Percentiles rank a stretch among this genome's conserved stretches.
Conservation (phyloP, 768 basidiomycete genomes). For the Boletus fagicola region DNA sequence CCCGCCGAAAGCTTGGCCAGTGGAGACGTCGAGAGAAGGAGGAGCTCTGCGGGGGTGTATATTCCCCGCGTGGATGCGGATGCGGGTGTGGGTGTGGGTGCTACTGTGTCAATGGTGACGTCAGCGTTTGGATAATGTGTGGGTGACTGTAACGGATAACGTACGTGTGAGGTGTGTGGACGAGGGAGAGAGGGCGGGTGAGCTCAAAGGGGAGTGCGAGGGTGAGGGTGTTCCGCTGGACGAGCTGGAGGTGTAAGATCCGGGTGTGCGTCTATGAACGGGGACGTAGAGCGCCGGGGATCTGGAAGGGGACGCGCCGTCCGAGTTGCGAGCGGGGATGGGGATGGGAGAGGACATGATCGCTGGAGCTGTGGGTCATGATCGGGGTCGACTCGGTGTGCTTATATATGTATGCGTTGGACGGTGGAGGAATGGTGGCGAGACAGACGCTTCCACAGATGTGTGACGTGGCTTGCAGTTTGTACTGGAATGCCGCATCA, state of each 20-base stretch:
- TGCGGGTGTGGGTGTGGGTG: too few species aligned
- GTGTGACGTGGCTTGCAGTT: not conserved
- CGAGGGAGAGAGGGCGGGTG: constrained; percentile 4
- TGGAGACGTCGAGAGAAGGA: constrained; percentile 25
- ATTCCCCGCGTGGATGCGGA: constrained; percentile 9
- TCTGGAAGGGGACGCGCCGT: not conserved
- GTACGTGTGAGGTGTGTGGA: not conserved
- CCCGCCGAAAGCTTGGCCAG: constrained; percentile 11
- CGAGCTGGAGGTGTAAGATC: constrained; percentile 6
- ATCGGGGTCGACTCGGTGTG: too few species aligned
- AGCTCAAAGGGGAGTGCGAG: constrained; percentile 7
- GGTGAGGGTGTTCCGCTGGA: constrained; percentile 17
- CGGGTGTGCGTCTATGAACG: constrained; percentile 35
- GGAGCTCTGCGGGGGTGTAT: constrained; percentile 28
- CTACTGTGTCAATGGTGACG: not conserved
- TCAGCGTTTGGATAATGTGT: not conserved
- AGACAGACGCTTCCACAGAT: not conserved
- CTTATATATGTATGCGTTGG: constrained; percentile 8
- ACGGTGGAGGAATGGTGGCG: not conserved
- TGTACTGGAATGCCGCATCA: not conserved
- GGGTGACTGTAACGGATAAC: not conserved
- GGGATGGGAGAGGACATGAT: constrained; percentile 30
- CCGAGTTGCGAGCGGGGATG: constrained; percentile 13
- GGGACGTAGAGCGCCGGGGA: constrained; percentile 38
- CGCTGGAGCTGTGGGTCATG: constrained; percentile 1